Percentiles rank a stretch among this genome's conserved stretches.
Evolutionary conservation across 2,329 filamentous ascomycete genomes (phyloP).

Genomic region (Sporothrix curviconia): DNA sequence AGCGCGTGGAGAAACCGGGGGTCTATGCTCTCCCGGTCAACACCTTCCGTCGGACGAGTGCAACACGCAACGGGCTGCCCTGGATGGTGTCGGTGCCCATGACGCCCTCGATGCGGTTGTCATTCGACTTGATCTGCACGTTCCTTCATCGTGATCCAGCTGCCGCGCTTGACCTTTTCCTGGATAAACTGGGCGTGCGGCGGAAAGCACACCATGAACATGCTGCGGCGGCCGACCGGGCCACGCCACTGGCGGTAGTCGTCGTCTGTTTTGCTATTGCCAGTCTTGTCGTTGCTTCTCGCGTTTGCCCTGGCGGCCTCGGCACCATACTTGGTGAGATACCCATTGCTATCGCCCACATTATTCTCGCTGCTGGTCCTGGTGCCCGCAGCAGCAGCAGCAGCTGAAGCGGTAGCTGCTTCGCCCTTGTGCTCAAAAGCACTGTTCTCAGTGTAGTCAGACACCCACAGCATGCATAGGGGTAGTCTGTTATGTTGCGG

Average conservation of each 20-base stretch:
- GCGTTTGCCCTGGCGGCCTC: too few relatives aligned
- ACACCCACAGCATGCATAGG: constrained; percentile 60
- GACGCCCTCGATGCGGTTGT: constrained; percentile 60
- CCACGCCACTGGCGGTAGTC: constrained; percentile 65
- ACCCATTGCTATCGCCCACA: constrained; percentile 37
- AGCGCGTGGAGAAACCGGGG: constrained; percentile 50
- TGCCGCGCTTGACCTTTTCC: constrained; percentile 46
- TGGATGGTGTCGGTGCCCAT: constrained; percentile 52
- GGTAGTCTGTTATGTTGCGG: constrained; percentile 37
- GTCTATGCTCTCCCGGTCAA: constrained; percentile 33
- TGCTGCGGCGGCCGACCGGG: constrained; percentile 63
- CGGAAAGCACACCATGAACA: constrained; percentile 66
- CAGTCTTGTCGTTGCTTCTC: constrained; percentile 3
- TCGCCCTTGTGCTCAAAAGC: constrained; percentile 50
- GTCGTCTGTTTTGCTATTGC: too few relatives aligned
- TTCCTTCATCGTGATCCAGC: constrained; percentile 65
- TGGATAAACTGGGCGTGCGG: constrained; percentile 57
- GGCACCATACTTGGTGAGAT: constrained; percentile 32
- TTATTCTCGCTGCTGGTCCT: constrained; percentile 19
- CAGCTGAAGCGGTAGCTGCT: too few relatives aligned
- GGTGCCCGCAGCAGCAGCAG: too few relatives aligned
- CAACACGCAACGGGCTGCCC: neutral
- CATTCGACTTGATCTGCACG: constrained; percentile 58
- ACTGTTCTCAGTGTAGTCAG: constrained; percentile 73
- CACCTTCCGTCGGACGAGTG: constrained; percentile 17